A percentile compares a stretch with the other conserved stretches of the same genome.
These are phyloP conservation scores for Nymphaea colorata DNA, from an alignment of 164 flowering plant genomes.

Conservation along the genomic window DNA sequence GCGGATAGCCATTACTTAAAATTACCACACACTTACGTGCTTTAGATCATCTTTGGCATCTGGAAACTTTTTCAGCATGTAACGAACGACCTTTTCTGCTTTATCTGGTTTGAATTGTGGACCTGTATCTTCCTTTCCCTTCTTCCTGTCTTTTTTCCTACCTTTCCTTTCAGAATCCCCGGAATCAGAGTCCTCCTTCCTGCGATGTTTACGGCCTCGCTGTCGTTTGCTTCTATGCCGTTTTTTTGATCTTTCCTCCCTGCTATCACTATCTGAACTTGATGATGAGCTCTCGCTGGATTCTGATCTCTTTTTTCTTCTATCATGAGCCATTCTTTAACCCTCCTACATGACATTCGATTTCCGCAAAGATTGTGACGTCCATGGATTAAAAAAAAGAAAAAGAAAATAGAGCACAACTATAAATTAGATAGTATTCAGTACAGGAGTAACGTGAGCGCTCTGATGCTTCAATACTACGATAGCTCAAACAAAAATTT, in stretches of 20 bases:
- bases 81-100: constrained; percentile 33
- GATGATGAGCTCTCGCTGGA: not conserved
- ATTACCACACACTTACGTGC: constrained; percentile 29
- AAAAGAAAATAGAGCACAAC: no score
- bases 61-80: constrained; percentile 44
- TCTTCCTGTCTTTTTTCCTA: not conserved
- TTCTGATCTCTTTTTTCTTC: not conserved
- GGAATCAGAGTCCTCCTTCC: not conserved
- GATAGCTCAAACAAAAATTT: not conserved
- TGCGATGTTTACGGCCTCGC: not conserved
- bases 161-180: not conserved
- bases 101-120: constrained; percentile 9
- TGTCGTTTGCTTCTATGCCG: not conserved
- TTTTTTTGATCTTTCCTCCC: not conserved
- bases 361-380: not conserved
- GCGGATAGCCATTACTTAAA: not conserved
- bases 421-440: no score
- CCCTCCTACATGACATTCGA: not conserved
- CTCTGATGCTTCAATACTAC: not conserved
- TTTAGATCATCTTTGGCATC: constrained; percentile 44
- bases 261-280: not conserved
- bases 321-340: not conserved
- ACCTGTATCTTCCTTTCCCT: not conserved
- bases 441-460: not conserved
- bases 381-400: not conserved